Evolutionary conservation across 1,284 basidiomycete genomes (phyloP), one percentile per base, ranked within the genome.

Genomic region (Peniophora sp.): DNA sequence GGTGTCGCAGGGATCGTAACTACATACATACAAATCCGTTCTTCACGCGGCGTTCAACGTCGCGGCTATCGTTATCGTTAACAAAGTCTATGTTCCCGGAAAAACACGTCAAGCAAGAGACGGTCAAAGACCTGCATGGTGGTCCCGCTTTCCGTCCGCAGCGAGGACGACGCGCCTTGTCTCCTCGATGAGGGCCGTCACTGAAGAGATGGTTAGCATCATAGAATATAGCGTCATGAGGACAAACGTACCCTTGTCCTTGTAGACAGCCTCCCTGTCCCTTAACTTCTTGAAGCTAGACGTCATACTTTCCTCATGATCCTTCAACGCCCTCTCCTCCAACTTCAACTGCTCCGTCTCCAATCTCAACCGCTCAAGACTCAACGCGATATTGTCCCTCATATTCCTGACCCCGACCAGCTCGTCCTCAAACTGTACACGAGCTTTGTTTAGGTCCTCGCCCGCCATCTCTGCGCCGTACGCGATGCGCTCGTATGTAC

Each of bases 341-440:
- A 69, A 69, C 25, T 75, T 71, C 38, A 86, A 68, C 52, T 73
- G 75, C 57, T 81, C 77, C 20, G 79, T 71, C 64, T 85, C 81
- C 22, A 68, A 59, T 32, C 73, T 72, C 32, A 85, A 67, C 49
- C 73, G 71, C 50, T 74, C 72, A 43, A 83, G 62, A n/a, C 74
- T 74, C 55, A 75, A 67, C 19, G 71, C 67, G 34, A 85, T 76
- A 52, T 79, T 76, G 35, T 70, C 63, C 47, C 81, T 79, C 24
- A 85, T 66, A 19, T 60, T 65, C 53, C 75, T 76, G 53, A 86
- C 72, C 19, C 75, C 76, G 43, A 70, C 64, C 56, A 86, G 73
- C 60, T 85, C 80, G 53, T 80, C 75, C 49, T 76, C 64, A 60
- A 83, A 85, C 41, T 70, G 73, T 51, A 67, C 65, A 46, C 78